Evolutionary conservation across 2,329 filamentous ascomycete genomes (phyloP), one percentile per base, ranked within the genome.

Genomic region (Beauveria varroae): DNA sequence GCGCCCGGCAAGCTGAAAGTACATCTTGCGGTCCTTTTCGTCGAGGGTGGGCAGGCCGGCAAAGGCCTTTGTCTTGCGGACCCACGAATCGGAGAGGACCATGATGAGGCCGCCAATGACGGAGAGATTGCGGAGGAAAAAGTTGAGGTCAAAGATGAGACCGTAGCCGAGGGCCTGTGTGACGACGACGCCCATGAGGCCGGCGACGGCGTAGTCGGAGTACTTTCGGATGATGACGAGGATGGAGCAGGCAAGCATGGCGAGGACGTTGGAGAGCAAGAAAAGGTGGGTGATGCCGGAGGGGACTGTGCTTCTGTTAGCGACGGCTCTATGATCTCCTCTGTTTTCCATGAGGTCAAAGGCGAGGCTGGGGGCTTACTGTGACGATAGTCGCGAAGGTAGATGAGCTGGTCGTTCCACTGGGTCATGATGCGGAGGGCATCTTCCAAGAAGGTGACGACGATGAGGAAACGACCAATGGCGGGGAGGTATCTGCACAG

Each of bases 1-100:
- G 68, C 95, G 88, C 41, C 95, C 95, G 67, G 95, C 95, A 64
- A 99, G 88, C 85, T 98, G 95, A 79, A 99, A 96, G 83, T 99
- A 99, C 93, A 98, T 98, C 85, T 98, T 99, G 78, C 93, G 90
- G 76, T 99, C 95, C 86, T 98, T 98, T 82, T 99, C 95, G 73
- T 98, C 95, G 58, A 99, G 85, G 75, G 91, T 86, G 54, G 95
- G 95, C 58, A 99, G 84, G 53, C 95, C 95, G 53, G 95, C 95
- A 65, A 96, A 96, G 3, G 93, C 93, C 79, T 97, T 96, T 75
- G 87, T 90, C 86, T 98, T 98, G 78, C 93, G 89, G 66, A 97
- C 92, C 92, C 93, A 98, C 62, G 91, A 96, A 79, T 99, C 95
- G 46, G 93, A 97, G 53, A 99, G 83, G 22, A 99, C 95, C 95